These are phyloP conservation scores for Alternaria brassicicola DNA, from an alignment of 2,329 filamentous ascomycete species.

Conservation along the genomic window DNA sequence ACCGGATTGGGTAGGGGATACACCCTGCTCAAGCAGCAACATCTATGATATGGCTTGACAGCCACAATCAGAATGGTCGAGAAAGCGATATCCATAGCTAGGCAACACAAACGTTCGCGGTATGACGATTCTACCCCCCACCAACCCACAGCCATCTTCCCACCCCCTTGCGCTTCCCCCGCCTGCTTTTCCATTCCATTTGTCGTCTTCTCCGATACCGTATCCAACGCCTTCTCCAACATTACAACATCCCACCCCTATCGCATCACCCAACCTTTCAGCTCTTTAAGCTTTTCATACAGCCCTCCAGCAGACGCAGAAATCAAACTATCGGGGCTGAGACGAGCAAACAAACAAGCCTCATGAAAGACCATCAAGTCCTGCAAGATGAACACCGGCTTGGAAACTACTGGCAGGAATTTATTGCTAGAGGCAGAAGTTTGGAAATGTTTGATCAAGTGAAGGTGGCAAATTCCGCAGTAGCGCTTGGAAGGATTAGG, in stretches of 20 bases:
- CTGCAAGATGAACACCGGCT: background rate
- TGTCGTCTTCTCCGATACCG: background rate
- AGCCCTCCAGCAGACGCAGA: background rate
- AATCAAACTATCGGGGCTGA: background rate
- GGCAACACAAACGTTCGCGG: rapidly evolving
- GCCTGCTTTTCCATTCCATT: background rate
- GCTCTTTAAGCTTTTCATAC: background rate
- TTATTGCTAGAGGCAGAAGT: background rate
- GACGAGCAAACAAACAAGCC: background rate
- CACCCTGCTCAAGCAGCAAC: background rate
- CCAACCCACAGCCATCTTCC: background rate
- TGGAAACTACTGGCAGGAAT: background rate
- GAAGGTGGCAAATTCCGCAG: background rate
- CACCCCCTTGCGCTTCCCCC: background rate
- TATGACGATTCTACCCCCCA: background rate
- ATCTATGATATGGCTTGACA: background rate
- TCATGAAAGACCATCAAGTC: background rate
- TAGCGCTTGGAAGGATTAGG: background rate
- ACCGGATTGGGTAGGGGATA: background rate
- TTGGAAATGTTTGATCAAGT: background rate
- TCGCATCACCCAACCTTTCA: background rate
- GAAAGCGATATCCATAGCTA: too few species aligned
- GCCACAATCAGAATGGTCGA: background rate
- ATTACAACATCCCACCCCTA: background rate
- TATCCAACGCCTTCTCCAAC: background rate